phyloP scores from a whole-genome alignment of 2,329 filamentous ascomycete species.

The Calonectria hongkongensis region DNA sequence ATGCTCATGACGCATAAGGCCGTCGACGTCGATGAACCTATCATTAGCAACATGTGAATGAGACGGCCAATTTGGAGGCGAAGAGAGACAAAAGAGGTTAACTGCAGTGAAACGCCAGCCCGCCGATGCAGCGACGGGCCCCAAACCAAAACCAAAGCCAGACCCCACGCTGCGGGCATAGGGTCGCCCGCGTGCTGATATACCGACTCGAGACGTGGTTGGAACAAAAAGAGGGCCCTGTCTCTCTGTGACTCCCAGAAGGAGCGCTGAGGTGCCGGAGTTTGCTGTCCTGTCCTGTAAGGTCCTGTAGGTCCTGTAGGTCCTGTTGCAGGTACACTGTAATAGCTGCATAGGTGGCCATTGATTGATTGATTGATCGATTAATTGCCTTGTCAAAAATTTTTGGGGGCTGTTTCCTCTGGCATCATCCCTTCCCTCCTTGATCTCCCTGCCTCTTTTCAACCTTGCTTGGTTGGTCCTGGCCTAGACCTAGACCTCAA shows the following conservation, averaged over 20 bases:
- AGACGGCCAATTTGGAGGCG: constrained; percentile 47
- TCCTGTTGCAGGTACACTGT: constrained; percentile 29
- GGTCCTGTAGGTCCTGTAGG: background rate
- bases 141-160: constrained; percentile 27
- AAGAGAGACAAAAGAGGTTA: constrained; percentile 33
- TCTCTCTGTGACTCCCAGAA: constrained; percentile 13
- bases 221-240: constrained; percentile 31
- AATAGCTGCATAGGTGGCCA: background rate
- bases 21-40: constrained; percentile 54
- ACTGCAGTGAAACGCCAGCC: constrained; percentile 44
- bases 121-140: constrained; percentile 36
- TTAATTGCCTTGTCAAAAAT: constrained; percentile 1
- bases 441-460: background rate
- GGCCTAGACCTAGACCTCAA: background rate
- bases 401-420: constrained; percentile 16
- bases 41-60: constrained; percentile 56
- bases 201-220: constrained; percentile 48
- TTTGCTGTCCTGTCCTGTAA: background rate
- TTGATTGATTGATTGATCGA: constrained; percentile 1
- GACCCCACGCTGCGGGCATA: constrained; percentile 49
- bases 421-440: constrained; percentile 11
- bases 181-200: constrained; percentile 48
- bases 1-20: constrained; percentile 41
- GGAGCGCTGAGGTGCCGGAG: background rate
- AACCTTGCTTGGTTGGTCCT: background rate